Evolutionary conservation across 2,329 filamentous ascomycete species (phyloP), one percentile per base, ranked within the genome.

Genomic region (Arthrobotrys musiformis): DNA sequence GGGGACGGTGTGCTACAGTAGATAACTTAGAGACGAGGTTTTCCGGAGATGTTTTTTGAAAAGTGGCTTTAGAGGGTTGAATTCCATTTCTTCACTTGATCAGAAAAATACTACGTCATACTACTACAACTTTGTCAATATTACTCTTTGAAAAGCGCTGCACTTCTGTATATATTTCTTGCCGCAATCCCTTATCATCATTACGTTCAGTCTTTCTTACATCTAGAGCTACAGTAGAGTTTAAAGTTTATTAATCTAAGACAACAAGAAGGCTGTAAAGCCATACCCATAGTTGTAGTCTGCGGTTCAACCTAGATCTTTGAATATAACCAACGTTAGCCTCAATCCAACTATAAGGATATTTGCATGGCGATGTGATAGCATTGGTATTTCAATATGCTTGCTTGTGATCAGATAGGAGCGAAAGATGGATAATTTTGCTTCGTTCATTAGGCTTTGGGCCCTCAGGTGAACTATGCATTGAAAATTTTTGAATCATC

Each of bases 401-500:
- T 44, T 44, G 30, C 13, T 50, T 28, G 24, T 5, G 9, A 40
- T 76, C 72, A 76, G 72, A 76, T 76, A 76, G 72, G 72, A 76
- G 72, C 72, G 72, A 76, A 76, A 76, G 72, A 76, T 76, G 72
- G 72, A 62, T 76, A 76, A 76, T 76, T 75, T 42, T 69, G 64
- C 60, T 69, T 76, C 72, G 72, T 76, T 76, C 72, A 76, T 69
- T 17, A 24, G 64, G 58, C 64, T 35, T 66, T 42, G 19, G 44
- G 72, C 56, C 72, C 66, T 76, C 72, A 76, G 72, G 58, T 76
- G 72, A 76, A 76, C 72, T 76, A 76, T 76, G 72, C 72, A 64
- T 76, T 76, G 58, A 66, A 63, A 75, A 60, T 76, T 76, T 50
- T 63, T 30, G 63, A 42, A 76, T 76, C 72, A 76, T 76, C 72